Base-by-base conservation (phyloP, 1,139 yeast genomes). In the Saccharomyces hybrid region DNA sequence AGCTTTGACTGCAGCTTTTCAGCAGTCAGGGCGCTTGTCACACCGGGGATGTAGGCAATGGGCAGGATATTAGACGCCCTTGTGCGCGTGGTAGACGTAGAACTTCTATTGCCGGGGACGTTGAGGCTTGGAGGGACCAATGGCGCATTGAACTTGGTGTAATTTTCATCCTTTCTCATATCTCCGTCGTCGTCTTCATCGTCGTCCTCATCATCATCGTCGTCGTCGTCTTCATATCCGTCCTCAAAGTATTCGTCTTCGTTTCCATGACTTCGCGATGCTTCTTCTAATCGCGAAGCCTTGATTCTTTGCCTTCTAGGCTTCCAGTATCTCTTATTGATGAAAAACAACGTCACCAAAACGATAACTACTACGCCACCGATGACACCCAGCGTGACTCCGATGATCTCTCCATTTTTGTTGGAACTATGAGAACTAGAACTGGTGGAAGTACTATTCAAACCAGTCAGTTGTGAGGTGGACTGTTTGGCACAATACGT, bases 31-130 rank as follows among this genome's bases (percentile, higher is more conserved):
- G 83, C 83, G 55, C 54, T 60, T 0, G 90, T 85, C 44, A 89
- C 96, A 44, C 97, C 97, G 0, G 97, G 97, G 56, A 90, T 88
- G 68, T 90, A 90, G 1, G 96, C 96, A 59, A 90, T 85, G n/a
- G 96, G 96, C 57, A 90, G 79, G 58, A 91, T 84, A 69, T 91
- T 90, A 7, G 95, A 86, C 4, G 95, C 95, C 60, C 86, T 81
- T 7, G 93, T 84, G 53, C 85, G 76, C 31, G 82, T 77, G 4
- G 88, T 78, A 23, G 86, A 80, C 5, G 88, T 84, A 58, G 79
- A 62, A 68, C 73, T 55, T 71, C 74, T 64, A 65, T 63, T 61
- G 20, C 65, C 60, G 47, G 56, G 53, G 13, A 2, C 13, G 25
- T 38, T 38, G 25, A 26, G 28, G 9, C 2, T 26, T 5, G 28